Conservation (phyloP, 2,329 filamentous ascomycete species). For the Penicillium sp. region DNA sequence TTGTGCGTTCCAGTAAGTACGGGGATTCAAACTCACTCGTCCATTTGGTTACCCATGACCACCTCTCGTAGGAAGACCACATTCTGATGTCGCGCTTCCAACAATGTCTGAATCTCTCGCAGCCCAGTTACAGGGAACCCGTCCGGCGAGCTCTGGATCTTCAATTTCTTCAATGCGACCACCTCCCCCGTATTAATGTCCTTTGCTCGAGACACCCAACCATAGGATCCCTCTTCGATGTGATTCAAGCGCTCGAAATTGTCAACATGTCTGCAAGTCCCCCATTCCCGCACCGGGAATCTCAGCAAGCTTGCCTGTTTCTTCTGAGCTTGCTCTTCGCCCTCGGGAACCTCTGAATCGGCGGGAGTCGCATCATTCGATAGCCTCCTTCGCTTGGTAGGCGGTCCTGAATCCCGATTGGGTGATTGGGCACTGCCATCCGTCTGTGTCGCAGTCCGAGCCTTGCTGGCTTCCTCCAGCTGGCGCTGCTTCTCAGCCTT, state of each 20-base stretch:
- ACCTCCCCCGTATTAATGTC: slow-evolving; percentile 73
- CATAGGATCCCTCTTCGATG: slow-evolving; percentile 97
- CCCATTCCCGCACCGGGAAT: slow-evolving; percentile 69
- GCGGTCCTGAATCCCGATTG: slow-evolving; percentile 41
- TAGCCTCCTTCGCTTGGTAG: slow-evolving; percentile 63
- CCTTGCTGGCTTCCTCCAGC: slow-evolving; percentile 54
- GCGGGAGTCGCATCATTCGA: slow-evolving; percentile 46
- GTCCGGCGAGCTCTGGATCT: slow-evolving; percentile 76
- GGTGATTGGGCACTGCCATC: slow-evolving; percentile 16
- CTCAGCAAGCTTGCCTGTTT: slow-evolving; percentile 63
- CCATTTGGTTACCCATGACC: slow-evolving; percentile 68
- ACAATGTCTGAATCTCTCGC: slow-evolving; percentile 88
- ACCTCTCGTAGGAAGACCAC: slow-evolving; percentile 82
- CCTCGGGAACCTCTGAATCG: slow-evolving; percentile 21
- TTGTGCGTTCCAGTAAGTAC: not conserved
- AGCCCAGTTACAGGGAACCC: slow-evolving; percentile 90
- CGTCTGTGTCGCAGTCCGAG: slow-evolving; percentile 37
- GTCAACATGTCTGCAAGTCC: slow-evolving; percentile 73
- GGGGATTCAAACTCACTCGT: slow-evolving; percentile 50
- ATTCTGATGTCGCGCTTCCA: slow-evolving; percentile 76
- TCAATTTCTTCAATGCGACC: slow-evolving; percentile 90
- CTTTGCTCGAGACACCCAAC: slow-evolving; percentile 83
- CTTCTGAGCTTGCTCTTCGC: slow-evolving; percentile 24
- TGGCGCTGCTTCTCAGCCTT: slow-evolving; percentile 80
- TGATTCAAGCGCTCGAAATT: slow-evolving; percentile 92